A percentile compares a stretch with the other conserved stretches of the same genome.
phyloP scores from a whole-genome alignment of 2,329 filamentous ascomycete species.

The Zelopaecilomyces penicillatus region DNA sequence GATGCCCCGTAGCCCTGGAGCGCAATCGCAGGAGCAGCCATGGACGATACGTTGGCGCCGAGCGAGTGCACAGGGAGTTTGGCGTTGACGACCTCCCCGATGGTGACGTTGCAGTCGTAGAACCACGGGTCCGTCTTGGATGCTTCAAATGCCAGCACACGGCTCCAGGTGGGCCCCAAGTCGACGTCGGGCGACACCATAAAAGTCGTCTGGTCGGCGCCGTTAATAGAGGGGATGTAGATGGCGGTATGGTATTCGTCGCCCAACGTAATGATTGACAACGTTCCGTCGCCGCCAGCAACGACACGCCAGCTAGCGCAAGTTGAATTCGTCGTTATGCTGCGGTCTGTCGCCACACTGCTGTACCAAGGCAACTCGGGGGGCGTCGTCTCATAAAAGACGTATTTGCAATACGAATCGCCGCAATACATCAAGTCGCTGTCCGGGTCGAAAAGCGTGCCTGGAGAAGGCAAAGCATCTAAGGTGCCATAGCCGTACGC shows the following conservation, averaged over 20 bases:
- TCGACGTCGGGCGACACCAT: conserved; percentile 20
- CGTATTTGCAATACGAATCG: conserved; percentile 19
- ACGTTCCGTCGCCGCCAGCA: conserved; percentile 22
- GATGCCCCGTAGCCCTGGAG: conserved; percentile 29
- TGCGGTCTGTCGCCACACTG: conserved; percentile 24
- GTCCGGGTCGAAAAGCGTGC: conserved; percentile 22
- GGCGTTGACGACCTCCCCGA: conserved; percentile 26
- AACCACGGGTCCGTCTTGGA: conserved; percentile 28
- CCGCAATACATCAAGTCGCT: conserved; percentile 25
- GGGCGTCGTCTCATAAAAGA: conserved; percentile 28
- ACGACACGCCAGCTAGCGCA: conserved; percentile 25
- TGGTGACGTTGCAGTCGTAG: conserved; percentile 31
- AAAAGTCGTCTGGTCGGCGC: conserved; percentile 28
- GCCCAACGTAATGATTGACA: conserved; percentile 18
- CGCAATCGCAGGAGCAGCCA: conserved; percentile 30
- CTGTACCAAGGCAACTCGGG: conserved; percentile 9
- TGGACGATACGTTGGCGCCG: conserved; percentile 23
- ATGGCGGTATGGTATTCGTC: conserved; percentile 15
- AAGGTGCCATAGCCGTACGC: conserved; percentile 16
- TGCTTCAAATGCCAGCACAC: conserved; percentile 30
- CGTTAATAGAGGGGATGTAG: conserved; percentile 19
- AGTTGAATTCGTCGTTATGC: conserved; percentile 18
- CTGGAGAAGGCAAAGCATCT: conserved; percentile 18
- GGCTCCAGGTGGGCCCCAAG: conserved; percentile 19
- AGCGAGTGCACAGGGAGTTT: conserved; percentile 27